Evolutionary conservation across 495 filamentous ascomycete genomes (phyloP), one percentile per base, ranked within the genome.

Genomic region (Aspergillus avenaceus): DNA sequence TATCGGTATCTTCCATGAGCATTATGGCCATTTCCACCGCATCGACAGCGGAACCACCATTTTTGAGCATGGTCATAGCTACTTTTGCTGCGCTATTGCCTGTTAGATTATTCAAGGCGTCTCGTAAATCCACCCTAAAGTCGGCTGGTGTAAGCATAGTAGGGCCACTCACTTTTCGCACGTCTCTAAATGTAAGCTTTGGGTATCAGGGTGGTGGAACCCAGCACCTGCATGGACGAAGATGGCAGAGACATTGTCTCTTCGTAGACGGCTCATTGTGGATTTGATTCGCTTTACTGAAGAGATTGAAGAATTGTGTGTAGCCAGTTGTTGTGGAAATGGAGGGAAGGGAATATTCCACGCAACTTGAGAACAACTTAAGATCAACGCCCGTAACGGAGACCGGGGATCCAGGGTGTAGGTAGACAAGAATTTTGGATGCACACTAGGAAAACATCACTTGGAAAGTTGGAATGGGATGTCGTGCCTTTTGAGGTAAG

Each of bases 141-240:
- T n/a, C n/a, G n/a, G n/a, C n/a, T n/a, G n/a, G n/a, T n/a, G n/a
- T n/a, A n/a, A n/a, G n/a, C n/a, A n/a, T 14, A 2, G 11, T 43
- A 14, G 13, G 18, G n/a, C 36, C 45, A 48, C 88, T 73, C 76
- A 97, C 93, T 89, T 83, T 53, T 84, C 83, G 64, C 93, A 97
- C 18, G 90, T 88, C 56, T 85, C 72, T 11, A 97, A 78, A 62
- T 98, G 93, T 29, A 85, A 73, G 13, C 73, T 70, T 62, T 97
- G 90, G 67, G 97, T 97, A 43, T 85, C 78, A 13, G 73, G 59
- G 57, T 88, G 95, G 65, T 98, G 93, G 59, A 86, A 97, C n/a
- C 93, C 93, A 14, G 93, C 93, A 11, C 93, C 93, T 18, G 91
- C 93, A 73, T 98, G 93, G 49, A 97, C 83, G 61, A 96, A 97